Evolutionary conservation across 2,329 filamentous ascomycete genomes (phyloP), one percentile per base, ranked within the genome.

Genomic region (Arthrinium puccinioides): DNA sequence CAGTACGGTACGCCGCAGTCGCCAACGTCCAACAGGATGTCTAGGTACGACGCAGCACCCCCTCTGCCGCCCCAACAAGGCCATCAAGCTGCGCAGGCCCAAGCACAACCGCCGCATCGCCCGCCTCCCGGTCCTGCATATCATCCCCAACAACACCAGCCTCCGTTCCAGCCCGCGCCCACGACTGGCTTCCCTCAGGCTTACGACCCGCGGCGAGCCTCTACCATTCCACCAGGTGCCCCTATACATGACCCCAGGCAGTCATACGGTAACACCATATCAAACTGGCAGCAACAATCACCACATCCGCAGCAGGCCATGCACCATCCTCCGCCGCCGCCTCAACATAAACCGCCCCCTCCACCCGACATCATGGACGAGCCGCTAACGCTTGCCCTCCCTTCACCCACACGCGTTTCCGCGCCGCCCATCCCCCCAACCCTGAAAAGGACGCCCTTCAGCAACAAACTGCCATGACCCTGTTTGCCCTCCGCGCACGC

Each of bases 361-460:
- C 70, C 60, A 19, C 72, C 62, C 2, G 74, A 80, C 51, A 56
- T 75, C 19, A 68, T 80, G 48, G 75, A 79, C 43, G 73, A 74
- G 37, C 74, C 76, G 21, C 58, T 79, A 11, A 69, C 68, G 9
- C 59, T 76, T 18, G 50, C 66, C 13, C 62, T 74, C 10, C 68
- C 74, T 3, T 60, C 67, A 2, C 57, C 64, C 4, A 63, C 67
- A 1, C 64, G 71, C 16, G 56, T 79, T 7, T 72, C 82, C 6
- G 78, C 87, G 1, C 90, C 92, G 1, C 89, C 90, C 0, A 87
- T 96, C 21, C 90, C 92, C 89, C 88, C 0, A 98, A 98, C 52
- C 92, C 92, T 1, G 87, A 97, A 61, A 96, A 95, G 57, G 88
- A 97, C 59, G 82, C 84, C 15, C 75, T 97, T 13, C 72, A 95